Percentiles rank a stretch among this genome's conserved stretches.
phyloP scores from a whole-genome alignment of 306 rosid species.

The Medicago ruthenica region DNA sequence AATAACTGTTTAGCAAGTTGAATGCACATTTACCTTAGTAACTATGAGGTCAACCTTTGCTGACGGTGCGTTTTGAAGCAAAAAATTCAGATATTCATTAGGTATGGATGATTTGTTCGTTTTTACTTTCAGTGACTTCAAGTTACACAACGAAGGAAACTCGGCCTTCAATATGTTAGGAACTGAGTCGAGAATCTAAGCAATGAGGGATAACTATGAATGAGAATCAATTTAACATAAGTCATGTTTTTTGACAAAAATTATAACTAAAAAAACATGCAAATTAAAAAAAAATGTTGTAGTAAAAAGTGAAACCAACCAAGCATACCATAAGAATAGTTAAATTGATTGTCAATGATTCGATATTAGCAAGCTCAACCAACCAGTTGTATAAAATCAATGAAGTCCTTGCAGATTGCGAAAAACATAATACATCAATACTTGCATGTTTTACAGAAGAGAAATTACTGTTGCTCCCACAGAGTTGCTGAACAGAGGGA shows the following conservation, averaged over 20 bases:
- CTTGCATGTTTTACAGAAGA: not conserved
- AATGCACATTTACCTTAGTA: not conserved
- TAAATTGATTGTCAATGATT: not conserved
- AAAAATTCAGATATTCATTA: no score
- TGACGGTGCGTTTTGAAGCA: not conserved
- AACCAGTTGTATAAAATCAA: not conserved
- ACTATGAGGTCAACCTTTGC: not conserved
- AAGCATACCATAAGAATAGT: not conserved
- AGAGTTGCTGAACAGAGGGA: not conserved
- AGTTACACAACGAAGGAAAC: not conserved
- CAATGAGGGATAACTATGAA: not conserved
- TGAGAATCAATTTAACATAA: no score
- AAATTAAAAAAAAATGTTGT: not conserved
- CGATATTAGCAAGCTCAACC: not conserved
- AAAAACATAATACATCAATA: not conserved
- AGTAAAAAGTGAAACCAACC: not conserved
- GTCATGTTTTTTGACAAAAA: no score
- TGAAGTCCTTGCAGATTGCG: not conserved
- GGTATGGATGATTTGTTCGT: not conserved
- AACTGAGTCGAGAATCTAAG: not conserved
- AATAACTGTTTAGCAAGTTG: no score
- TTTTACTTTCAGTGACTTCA: not conserved
- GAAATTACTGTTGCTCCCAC: not conserved
- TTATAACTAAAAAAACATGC: no score
- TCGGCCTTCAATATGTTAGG: not conserved